Evolutionary conservation across 2,329 filamentous ascomycete genomes (phyloP), one percentile per base, ranked within the genome.

Genomic region (Ceratocystis alfenasii): DNA sequence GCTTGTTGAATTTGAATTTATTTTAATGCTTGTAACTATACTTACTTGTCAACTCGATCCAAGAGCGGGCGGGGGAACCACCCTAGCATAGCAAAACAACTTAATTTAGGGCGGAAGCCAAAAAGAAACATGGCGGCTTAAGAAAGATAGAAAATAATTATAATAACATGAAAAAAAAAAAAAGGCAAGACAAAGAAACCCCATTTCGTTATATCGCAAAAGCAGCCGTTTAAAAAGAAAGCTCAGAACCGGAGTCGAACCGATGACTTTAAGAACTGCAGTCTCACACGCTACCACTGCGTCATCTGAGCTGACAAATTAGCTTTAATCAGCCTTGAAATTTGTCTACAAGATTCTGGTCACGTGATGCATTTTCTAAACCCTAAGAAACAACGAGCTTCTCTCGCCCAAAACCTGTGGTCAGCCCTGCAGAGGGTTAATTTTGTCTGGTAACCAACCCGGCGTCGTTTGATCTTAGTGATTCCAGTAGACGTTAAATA

Each of bases 231-330:
- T 1, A 46, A 64, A 66, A n/a, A 45, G 41, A 22, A 64, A 64
- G 65, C 65, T 66, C 65, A 66, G 62, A 66, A 66, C 65, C 65
- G 62, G 65, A 66, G 65, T 66, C 61, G 62, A 66, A 66, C 65
- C 65, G 46, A 66, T 66, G 65, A 66, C 60, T 66, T 66, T 66
- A 66, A 66, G 65, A 66, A 62, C 65, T 66, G 65, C 65, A 66
- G 65, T 63, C 65, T 66, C 65, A 66, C 65, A 66, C 48, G 60
- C 65, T 63, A 48, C 60, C 65, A 66, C 65, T 66, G 65, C 65
- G 65, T 66, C 65, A 66, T 66, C 65, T 63, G 65, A 66, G 61
- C 57, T 46, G 20, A 2, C 15, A 1, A 20, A 15, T 55, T 6
- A 28, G 50, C 50, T 17, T 55, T 20, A 20, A 48, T 7, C 8